These are phyloP conservation scores for Suillus decipiens DNA, from an alignment of 768 basidiomycete species.

Conservation along the genomic window DNA sequence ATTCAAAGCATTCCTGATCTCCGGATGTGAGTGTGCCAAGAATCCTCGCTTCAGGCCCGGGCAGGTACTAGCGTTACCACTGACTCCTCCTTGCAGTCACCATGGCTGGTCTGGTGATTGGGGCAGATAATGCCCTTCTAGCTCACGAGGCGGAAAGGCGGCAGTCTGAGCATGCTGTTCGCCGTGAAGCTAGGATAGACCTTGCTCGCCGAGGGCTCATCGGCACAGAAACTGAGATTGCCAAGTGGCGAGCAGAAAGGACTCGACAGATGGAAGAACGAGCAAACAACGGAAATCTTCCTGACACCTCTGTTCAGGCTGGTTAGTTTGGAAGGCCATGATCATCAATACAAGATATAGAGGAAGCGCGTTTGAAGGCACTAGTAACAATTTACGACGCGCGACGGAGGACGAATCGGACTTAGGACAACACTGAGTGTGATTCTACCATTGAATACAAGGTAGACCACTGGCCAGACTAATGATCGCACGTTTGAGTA, in stretches of 20 bases:
- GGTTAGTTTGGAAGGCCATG: neutral
- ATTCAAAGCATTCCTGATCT: conserved; percentile 79
- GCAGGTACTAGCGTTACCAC: neutral
- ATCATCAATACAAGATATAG: neutral
- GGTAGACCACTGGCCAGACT: neutral
- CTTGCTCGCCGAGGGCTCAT: conserved; percentile 74
- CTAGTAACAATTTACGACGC: neutral
- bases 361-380: neutral
- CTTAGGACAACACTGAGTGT: neutral
- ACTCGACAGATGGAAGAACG: conserved; percentile 20
- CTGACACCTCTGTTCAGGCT: neutral
- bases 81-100: conserved; percentile 45
- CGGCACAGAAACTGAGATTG: conserved; percentile 81
- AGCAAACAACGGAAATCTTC: neutral
- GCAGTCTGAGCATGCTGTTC: conserved; percentile 64
- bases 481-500: neutral
- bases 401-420: neutral
- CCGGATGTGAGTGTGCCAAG: conserved; percentile 53
- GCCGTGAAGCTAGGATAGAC: conserved; percentile 73
- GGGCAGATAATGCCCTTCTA: conserved; percentile 75
- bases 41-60: neutral
- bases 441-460: neutral
- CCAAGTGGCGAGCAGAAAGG: conserved; percentile 68
- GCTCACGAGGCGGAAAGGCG: conserved; percentile 69
- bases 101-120: conserved; percentile 67